phyloP scores from a whole-genome alignment of 352 stramenopile genomes.

The Blastocystis sp. region DNA sequence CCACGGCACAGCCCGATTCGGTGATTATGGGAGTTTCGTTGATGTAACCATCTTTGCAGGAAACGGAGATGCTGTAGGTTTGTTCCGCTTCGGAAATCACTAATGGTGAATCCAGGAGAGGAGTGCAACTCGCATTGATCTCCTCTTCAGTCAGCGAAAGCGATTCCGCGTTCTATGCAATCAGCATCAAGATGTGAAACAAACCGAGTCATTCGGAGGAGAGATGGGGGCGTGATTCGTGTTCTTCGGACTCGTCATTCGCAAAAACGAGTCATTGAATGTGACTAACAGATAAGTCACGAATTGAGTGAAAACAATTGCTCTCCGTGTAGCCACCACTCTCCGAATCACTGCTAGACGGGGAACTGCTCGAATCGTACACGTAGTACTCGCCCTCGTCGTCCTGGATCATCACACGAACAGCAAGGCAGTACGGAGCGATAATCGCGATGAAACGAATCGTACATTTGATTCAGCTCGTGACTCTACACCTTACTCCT shows the following conservation, averaged over 20 bases:
- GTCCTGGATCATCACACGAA: background rate
- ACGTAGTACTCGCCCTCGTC: background rate
- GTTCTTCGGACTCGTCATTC: background rate
- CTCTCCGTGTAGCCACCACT: background rate
- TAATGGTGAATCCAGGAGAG: background rate
- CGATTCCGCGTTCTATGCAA: background rate
- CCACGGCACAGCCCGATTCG: slow-evolving; percentile 5
- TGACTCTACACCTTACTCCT: background rate
- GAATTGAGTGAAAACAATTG: background rate
- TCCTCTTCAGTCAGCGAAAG: slow-evolving; percentile 23
- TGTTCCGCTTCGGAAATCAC: slow-evolving; percentile 39
- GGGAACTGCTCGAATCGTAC: background rate
- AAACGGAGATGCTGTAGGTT: background rate
- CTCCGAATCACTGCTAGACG: background rate
- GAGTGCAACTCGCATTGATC: background rate
- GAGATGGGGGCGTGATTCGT: too few relatives aligned
- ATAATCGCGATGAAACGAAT: background rate
- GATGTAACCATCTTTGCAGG: background rate
- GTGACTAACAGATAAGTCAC: background rate
- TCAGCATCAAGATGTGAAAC: background rate
- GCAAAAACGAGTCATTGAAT: background rate
- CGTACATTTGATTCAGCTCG: background rate
- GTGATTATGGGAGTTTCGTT: background rate
- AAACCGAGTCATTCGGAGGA: background rate
- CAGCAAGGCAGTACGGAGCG: background rate